Base-by-base conservation (phyloP, 192 early-diverging fungal species). In the Coemansia sp. region DNA sequence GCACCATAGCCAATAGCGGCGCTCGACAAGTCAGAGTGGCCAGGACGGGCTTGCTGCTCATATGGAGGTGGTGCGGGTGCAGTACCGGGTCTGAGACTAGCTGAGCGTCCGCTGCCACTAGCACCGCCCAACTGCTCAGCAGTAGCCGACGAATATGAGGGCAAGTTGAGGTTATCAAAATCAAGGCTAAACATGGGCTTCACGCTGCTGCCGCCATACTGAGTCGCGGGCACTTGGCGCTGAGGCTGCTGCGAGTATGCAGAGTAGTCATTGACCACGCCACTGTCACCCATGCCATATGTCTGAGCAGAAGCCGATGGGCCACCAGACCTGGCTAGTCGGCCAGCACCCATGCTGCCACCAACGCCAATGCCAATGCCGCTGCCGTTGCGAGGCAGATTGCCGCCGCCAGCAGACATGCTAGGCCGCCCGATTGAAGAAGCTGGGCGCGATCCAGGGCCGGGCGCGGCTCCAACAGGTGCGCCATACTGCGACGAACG, bases 101-200 rank as follows among this genome's bases (percentile, higher is more conserved):
- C 26, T 18, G 51, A 14, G 7, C 51, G 51, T 2, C 51, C 26
- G 51, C 51, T 55, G 8, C 71, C 66, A 59, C 67, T 63, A 9
- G 18, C 62, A n/a, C 48, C 14, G 5, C 50, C 69, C 21, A 74
- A 64, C 46, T 79, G 78, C 20, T 74, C 71, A 9, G 63, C 53
- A 0, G 75, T 75, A 11, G 72, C 60, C 26, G 76, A 69, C 28
- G 73, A 76, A 43, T 78, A 78, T 9, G 73, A 24, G 9, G 83
- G 84, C 33, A 85, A 65, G 55, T 72, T 84, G 48, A 84, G 76
- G 31, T 82, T 78, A 66, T 84, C 83, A 67, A 84, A 74, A 64
- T 84, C 80, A 23, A 85, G 71, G 40, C 65, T 83, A 24, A 81
- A 80, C 72, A 83, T 77, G 20, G 73, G 74, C 14, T 58, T 63